Evolutionary conservation across 176 grass and related monocot genomes (phyloP).

Genomic region (Leersia perrieri): DNA sequence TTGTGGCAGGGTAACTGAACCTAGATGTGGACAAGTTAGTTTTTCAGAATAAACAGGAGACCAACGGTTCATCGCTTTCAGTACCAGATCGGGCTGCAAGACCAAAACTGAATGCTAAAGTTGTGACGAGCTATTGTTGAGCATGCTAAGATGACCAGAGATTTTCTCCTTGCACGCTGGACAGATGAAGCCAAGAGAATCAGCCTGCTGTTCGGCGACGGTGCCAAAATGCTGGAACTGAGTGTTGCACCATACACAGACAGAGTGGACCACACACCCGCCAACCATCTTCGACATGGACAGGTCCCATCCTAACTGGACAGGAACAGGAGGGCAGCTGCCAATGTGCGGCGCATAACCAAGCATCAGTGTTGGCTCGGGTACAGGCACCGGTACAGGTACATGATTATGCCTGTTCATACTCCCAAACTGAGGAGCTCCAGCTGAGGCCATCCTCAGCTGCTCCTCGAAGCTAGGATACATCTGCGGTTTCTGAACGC

Average conservation of each 20-base stretch:
- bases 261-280: slow-evolving; percentile 40
- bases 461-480: slow-evolving; percentile 61
- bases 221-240: slow-evolving; percentile 65
- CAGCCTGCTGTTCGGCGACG: slow-evolving; percentile 51
- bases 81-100: background rate
- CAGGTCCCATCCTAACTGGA: slow-evolving; percentile 73
- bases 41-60: background rate
- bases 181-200: slow-evolving; percentile 83
- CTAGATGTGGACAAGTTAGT: background rate
- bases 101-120: slow-evolving; percentile 29
- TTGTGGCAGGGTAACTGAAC: background rate
- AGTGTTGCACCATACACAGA: slow-evolving; percentile 78
- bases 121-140: slow-evolving; percentile 41
- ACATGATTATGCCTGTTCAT: slow-evolving; percentile 45
- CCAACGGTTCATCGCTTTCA: background rate
- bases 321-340: slow-evolving; percentile 49
- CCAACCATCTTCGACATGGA: slow-evolving; percentile 49
- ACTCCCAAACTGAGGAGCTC: slow-evolving; percentile 37
- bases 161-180: slow-evolving; percentile 80
- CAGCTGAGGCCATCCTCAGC: slow-evolving; percentile 58
- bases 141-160: slow-evolving; percentile 59
- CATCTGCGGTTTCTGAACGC: slow-evolving; percentile 44
- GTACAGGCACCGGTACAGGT: slow-evolving; percentile 43
- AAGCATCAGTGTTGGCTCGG: slow-evolving; percentile 60
- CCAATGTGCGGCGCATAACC: slow-evolving; percentile 56